These are phyloP conservation scores for Casaregolazyma lundiana DNA, from an alignment of 1,139 yeast genomes.

Conservation along the genomic window DNA sequence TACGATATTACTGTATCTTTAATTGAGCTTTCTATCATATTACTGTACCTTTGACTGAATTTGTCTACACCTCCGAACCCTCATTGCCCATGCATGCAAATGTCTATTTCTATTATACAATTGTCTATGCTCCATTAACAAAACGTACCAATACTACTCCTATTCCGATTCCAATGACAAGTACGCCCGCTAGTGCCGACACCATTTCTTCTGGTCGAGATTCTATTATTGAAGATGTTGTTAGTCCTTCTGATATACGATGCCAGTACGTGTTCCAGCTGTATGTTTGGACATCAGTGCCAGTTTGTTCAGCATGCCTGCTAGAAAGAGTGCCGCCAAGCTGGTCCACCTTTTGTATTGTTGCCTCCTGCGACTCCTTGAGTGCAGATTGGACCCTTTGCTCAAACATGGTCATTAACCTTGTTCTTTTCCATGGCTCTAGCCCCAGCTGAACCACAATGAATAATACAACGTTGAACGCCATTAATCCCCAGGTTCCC, in stretches of 20 bases:
- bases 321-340: conserved; percentile 5
- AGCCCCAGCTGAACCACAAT: conserved; percentile 76
- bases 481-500: conserved; percentile 94
- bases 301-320: background rate
- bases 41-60: too few relatives aligned
- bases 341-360: conserved; percentile 8
- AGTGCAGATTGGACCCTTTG: conserved; percentile 62
- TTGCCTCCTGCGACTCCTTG: conserved; percentile 24
- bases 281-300: background rate
- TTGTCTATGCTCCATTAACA: background rate
- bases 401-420: conserved; percentile 80
- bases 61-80: too few relatives aligned
- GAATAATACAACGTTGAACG: conserved; percentile 73
- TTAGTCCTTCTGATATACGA: background rate
- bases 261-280: background rate
- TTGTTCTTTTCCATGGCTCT: conserved; percentile 90
- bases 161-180: background rate
- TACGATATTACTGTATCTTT: too few relatives aligned
- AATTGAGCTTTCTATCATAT: too few relatives aligned
- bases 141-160: background rate
- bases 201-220: conserved; percentile 1
- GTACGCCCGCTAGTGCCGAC: background rate
- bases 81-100: too few relatives aligned
- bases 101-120: background rate
- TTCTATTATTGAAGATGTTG: background rate